Percentiles rank a stretch among this genome's conserved stretches.
These are phyloP conservation scores for Drechslerella dactyloides DNA, from an alignment of 2,329 filamentous ascomycete genomes.

Conservation along the genomic window DNA sequence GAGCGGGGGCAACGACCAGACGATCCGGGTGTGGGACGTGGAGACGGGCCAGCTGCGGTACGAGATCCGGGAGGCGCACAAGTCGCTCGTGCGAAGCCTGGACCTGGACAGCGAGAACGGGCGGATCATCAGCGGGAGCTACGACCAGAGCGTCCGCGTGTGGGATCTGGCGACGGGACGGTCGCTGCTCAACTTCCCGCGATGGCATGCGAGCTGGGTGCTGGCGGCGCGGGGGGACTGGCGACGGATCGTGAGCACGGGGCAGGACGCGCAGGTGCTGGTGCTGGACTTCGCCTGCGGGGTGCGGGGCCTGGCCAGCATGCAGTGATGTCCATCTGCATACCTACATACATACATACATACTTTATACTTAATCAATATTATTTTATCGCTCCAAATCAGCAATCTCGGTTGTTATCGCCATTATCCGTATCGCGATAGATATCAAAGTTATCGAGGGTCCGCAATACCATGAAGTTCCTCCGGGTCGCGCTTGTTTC, in stretches of 20 bases:
- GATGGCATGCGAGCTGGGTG: constrained; percentile 97
- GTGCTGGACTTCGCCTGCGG: constrained; percentile 87
- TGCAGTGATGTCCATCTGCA: constrained; percentile 55
- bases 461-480: no score
- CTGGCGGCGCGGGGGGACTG: constrained; percentile 95
- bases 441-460: no score
- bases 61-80: constrained; percentile 73
- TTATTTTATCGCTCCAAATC: no score
- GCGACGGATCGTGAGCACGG: constrained; percentile 88
- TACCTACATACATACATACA: constrained; percentile 2
- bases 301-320: constrained; percentile 66
- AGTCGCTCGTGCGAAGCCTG: constrained; percentile 82
- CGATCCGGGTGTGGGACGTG: constrained; percentile 95
- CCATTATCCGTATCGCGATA: no score
- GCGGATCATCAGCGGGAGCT: constrained; percentile 87
- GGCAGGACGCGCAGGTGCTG: constrained; percentile 88
- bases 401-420: no score
- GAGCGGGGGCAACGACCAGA: constrained; percentile 91
- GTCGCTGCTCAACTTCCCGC: constrained; percentile 82
- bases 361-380: no score
- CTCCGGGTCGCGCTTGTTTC: background rate
- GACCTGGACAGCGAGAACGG: constrained; percentile 88
- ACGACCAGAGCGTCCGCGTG: constrained; percentile 88
- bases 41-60: constrained; percentile 82
- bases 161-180: constrained; percentile 84